Conservation (phyloP, 441 rosid species). For the Pelargonium australe region DNA sequence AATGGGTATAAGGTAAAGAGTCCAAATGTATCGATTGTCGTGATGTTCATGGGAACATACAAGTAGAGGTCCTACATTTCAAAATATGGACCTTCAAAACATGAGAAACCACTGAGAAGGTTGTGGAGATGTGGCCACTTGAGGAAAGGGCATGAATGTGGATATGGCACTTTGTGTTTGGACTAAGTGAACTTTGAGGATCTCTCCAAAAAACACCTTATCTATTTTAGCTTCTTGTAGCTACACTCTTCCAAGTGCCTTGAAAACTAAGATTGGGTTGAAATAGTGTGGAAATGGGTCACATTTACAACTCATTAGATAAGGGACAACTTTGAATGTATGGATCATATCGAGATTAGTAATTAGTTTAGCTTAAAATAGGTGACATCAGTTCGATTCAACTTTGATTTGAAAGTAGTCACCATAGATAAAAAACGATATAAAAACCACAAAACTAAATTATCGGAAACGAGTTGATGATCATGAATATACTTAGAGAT, state of each 20-base stretch:
- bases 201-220: conserved; percentile 13
- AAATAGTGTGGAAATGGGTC: not conserved
- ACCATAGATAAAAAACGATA: too few relatives aligned
- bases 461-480: too few relatives aligned
- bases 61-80: not conserved
- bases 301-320: conserved; percentile 12
- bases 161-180: conserved; percentile 27
- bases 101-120: not conserved
- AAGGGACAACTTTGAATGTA: not conserved
- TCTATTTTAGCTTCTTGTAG: not conserved
- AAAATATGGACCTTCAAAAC: not conserved
- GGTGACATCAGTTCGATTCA: too few relatives aligned
- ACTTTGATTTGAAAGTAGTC: too few relatives aligned
- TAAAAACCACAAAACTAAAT: too few relatives aligned
- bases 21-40: too few relatives aligned
- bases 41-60: not conserved
- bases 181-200: conserved; percentile 15
- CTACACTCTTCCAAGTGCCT: not conserved
- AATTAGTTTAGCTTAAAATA: too few relatives aligned
- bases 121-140: conserved; percentile 19
- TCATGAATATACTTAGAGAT: too few relatives aligned
- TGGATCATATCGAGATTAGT: too few relatives aligned
- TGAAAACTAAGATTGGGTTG: not conserved
- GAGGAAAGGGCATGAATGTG: conserved; percentile 12
- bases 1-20: too few relatives aligned